Conservation (phyloP, 345 rosid species). For the Arabis hirsuta region DNA sequence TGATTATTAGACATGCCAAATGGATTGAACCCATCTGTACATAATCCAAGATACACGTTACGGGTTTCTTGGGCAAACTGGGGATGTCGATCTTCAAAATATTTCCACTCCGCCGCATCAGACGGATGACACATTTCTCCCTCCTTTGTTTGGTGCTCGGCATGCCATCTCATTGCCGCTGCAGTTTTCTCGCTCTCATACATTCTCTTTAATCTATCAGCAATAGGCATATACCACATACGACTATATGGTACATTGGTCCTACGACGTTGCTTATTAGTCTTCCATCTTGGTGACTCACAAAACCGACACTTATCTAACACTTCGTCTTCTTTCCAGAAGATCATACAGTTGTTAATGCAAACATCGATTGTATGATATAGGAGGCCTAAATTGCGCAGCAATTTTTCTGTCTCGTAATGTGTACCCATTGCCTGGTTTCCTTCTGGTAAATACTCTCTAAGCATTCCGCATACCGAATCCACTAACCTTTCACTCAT, state of each 20-base stretch:
- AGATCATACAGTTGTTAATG: not conserved
- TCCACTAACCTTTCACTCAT: too few relatives aligned
- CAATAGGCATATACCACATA: too few relatives aligned
- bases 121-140: not conserved
- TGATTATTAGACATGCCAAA: not conserved
- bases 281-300: too few relatives aligned
- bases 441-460: not conserved
- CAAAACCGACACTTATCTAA: too few relatives aligned
- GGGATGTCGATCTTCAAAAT: not conserved
- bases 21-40: not conserved
- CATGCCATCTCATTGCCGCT: too few relatives aligned
- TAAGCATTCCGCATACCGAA: not conserved
- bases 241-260: not conserved
- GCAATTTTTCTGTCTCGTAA: conserved; percentile 6
- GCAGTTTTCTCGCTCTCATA: too few relatives aligned
- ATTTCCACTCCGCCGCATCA: not conserved
- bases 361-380: not conserved
- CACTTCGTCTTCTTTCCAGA: not conserved
- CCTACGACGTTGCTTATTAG: not conserved
- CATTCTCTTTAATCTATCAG: too few relatives aligned
- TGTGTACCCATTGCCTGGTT: not conserved
- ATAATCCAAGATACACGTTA: not conserved
- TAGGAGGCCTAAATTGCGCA: not conserved
- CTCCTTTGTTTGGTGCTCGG: too few relatives aligned
- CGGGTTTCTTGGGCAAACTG: not conserved